Evolutionary conservation across 352 stramenopile species (phyloP).

Genomic region (Pythium pyrilobum): DNA sequence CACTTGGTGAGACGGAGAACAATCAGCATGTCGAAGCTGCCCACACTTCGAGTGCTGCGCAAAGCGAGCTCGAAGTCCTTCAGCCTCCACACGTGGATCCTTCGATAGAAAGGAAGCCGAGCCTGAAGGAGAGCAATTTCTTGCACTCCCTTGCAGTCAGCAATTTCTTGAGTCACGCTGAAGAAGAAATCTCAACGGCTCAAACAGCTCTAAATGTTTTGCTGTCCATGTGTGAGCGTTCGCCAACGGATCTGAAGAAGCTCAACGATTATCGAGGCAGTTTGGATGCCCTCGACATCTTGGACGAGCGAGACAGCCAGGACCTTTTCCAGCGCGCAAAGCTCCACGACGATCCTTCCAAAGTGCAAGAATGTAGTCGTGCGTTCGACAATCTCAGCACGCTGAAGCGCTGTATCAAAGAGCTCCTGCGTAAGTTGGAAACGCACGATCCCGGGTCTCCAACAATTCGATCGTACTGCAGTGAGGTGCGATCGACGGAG

Average conservation of each 20-base stretch:
- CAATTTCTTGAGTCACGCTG: constrained; percentile 65
- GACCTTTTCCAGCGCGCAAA: constrained; percentile 36
- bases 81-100: background rate
- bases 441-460: constrained; percentile 36
- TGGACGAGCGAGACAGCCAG: constrained; percentile 59
- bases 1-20: constrained; percentile 13
- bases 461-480: constrained; percentile 46
- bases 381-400: constrained; percentile 45
- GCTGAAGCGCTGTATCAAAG: constrained; percentile 55
- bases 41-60: background rate
- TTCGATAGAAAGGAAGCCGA: constrained; percentile 4
- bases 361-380: constrained; percentile 27
- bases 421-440: constrained; percentile 55
- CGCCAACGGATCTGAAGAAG: constrained; percentile 44
- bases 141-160: constrained; percentile 56
- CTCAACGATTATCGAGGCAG: constrained; percentile 56
- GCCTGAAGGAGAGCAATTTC: constrained; percentile 45
- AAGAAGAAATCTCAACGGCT: constrained; percentile 74
- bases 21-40: background rate
- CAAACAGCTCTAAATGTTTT: constrained; percentile 73
- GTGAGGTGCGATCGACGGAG: constrained; percentile 34
- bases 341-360: constrained; percentile 25
- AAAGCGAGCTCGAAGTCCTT: background rate
- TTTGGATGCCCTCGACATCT: constrained; percentile 59
- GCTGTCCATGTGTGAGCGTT: constrained; percentile 64